Percentiles rank a stretch among this genome's conserved stretches.
These are phyloP conservation scores for Abortiporus biennis DNA, from an alignment of 1,284 basidiomycete species.

Conservation along the genomic window DNA sequence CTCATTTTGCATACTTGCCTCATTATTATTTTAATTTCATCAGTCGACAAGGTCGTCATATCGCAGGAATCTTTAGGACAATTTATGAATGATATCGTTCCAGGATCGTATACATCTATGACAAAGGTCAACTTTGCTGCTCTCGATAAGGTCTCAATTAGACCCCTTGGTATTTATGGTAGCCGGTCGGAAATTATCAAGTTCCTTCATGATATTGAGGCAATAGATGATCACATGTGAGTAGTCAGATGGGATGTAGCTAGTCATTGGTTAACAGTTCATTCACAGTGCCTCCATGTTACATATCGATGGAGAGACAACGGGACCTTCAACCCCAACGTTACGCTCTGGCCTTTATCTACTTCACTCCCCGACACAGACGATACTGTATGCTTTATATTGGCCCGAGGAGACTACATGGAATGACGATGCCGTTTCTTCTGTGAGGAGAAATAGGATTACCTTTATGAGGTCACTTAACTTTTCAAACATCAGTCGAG, in stretches of 20 bases:
- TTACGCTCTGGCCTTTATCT: constrained; percentile 50
- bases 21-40: background rate
- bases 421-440: constrained; percentile 40
- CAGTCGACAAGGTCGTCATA: constrained; percentile 58
- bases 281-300: constrained; percentile 10
- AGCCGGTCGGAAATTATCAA: constrained; percentile 41
- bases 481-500: background rate
- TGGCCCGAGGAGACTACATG: constrained; percentile 61
- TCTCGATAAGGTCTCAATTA: constrained; percentile 36
- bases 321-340: constrained; percentile 13
- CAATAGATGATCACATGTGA: constrained; percentile 32
- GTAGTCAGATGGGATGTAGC: constrained; percentile 10
- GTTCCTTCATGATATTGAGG: constrained; percentile 30
- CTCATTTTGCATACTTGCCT: background rate
- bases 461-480: constrained; percentile 57
- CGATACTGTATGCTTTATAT: constrained; percentile 41
- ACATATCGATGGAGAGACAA: too few species aligned
- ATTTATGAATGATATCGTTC: constrained; percentile 39
- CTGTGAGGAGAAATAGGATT: constrained; percentile 44
- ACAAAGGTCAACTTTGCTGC: constrained; percentile 47
- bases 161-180: constrained; percentile 52
- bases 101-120: constrained; percentile 42
- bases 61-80: constrained; percentile 37
- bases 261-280: background rate
- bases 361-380: constrained; percentile 5